Conservation (phyloP, 2,329 filamentous ascomycete genomes). For the Arthrobotrys sphaeroides region DNA sequence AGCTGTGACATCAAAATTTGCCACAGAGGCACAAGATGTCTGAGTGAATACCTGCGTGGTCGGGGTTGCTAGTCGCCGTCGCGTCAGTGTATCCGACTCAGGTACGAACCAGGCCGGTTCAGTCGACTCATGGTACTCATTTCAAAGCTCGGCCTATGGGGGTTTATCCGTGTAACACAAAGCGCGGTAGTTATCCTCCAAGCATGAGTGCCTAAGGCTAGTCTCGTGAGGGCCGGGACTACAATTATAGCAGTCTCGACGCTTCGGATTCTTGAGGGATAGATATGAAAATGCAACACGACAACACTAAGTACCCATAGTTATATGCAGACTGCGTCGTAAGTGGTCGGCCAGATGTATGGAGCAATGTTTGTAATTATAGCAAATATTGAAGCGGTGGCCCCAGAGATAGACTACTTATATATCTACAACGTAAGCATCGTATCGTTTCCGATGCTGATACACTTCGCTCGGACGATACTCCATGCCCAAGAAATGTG, state of each 20-base stretch:
- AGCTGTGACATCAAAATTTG: not conserved
- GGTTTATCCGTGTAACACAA: not conserved
- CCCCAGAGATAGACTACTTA: too few species aligned
- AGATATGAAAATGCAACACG: not conserved
- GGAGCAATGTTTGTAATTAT: too few species aligned
- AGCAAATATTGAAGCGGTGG: too few species aligned
- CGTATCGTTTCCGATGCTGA: conserved; percentile 5
- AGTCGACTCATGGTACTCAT: not conserved
- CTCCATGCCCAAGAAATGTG: conserved; percentile 44
- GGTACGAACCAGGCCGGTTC: not conserved
- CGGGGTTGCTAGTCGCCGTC: too few species aligned
- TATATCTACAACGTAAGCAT: conserved; percentile 21
- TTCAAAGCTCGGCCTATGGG: not conserved
- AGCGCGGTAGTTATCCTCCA: not conserved
- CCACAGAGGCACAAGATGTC: not conserved
- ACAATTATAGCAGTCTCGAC: too few species aligned
- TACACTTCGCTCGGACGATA: conserved; percentile 16
- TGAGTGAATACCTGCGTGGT: too few species aligned
- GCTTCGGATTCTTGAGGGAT: not conserved
- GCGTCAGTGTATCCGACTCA: not conserved
- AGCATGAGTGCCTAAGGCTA: too few species aligned
- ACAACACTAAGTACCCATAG: not conserved
- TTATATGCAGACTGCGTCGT: too few species aligned
- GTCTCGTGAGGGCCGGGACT: too few species aligned
- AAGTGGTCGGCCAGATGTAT: too few species aligned